Percentiles rank a stretch among this genome's conserved stretches.
These are phyloP conservation scores for Salvia rosmarinus DNA, from an alignment of 257 asterid genomes.

Conservation along the genomic window DNA sequence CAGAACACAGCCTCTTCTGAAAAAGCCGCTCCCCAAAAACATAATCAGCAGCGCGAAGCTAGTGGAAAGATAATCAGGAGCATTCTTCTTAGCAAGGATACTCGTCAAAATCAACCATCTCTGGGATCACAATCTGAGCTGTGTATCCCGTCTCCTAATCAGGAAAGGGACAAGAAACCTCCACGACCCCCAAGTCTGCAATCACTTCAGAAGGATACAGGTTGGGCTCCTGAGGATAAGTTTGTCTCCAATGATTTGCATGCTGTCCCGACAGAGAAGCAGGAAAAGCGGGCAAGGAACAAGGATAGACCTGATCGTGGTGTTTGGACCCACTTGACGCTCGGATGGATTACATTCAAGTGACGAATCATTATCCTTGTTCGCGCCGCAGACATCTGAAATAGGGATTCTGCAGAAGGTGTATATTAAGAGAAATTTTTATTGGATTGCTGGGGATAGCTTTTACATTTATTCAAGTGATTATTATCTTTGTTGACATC, in stretches of 20 bases:
- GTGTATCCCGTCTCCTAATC: conserved; percentile 44
- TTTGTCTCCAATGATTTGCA: conserved; percentile 46
- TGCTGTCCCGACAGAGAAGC: conserved; percentile 50
- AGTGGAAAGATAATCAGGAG: conserved; percentile 81
- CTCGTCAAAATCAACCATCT: conserved; percentile 53
- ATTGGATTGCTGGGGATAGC: conserved; percentile 23
- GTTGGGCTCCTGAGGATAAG: conserved; percentile 62
- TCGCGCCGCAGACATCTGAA: conserved; percentile 63
- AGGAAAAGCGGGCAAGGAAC: conserved; percentile 68
- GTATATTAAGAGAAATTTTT: conserved; percentile 17
- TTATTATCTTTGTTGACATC: conserved; percentile 25
- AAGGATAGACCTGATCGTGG: conserved; percentile 96
- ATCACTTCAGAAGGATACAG: conserved; percentile 57
- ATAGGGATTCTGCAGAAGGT: conserved; percentile 71
- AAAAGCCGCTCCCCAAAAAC: conserved; percentile 48
- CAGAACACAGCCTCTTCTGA: conserved; percentile 49
- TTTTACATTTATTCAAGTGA: conserved; percentile 8
- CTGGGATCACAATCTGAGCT: conserved; percentile 53
- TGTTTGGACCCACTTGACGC: conserved; percentile 88
- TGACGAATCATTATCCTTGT: conserved; percentile 65
- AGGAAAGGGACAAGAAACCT: conserved; percentile 74
- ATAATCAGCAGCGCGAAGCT: conserved; percentile 75
- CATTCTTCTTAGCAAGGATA: conserved; percentile 69
- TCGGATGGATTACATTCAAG: conserved; percentile 74
- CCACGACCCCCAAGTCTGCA: conserved; percentile 70